Base-by-base conservation (phyloP, 2,329 filamentous ascomycete genomes). In the Ceratocystis destructans region DNA sequence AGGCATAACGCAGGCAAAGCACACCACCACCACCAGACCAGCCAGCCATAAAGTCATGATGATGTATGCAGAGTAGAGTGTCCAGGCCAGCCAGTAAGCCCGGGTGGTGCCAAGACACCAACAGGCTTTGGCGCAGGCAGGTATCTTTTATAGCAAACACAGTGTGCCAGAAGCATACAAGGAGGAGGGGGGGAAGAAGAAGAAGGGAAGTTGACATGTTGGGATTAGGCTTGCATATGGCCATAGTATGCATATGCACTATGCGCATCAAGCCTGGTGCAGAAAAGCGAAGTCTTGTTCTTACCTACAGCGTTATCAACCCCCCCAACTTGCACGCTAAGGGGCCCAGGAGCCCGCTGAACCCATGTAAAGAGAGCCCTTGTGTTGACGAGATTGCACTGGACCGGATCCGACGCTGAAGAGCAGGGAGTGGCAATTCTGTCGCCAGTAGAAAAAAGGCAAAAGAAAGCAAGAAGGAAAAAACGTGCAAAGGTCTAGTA, bases 371-470 rank as follows among this genome's bases (percentile, higher is more conserved):
- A 28, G 22, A 22, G 12, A 57, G 53, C 22, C 22, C 53, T 33
- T 57, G n/a, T n/a, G 20, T 57, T 57, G 53, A 10, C 53, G 53
- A 57, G 25, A 57, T 57, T 57, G 53, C 53, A 31, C 53, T 57
- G 25, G 10, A 22, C 25, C 25, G 25, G 53, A 22, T 57, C 25
- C 25, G 53, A 57, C 8, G 8, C 53, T 15, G 25, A 31, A 22
- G 17, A 48, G 22, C 46, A 50, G 46, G 46, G 46, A 20, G 8
- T 50, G 46, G 33, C 22, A n/a, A 50, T 50, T 50, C n/a, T 22
- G 4, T 37, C 33, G 3, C 33, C 2, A 22, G 46, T 22, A 50
- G 46, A 7, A 50, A 50, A 50, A 20, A 25, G 17, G n/a, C 7
- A 20, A 8, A 50, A 50, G 46, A 20, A n/a, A n/a, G 33, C 15